phyloP scores from a whole-genome alignment of 2,329 filamentous ascomycete genomes.

The Hymenoscyphus salicellus region DNA sequence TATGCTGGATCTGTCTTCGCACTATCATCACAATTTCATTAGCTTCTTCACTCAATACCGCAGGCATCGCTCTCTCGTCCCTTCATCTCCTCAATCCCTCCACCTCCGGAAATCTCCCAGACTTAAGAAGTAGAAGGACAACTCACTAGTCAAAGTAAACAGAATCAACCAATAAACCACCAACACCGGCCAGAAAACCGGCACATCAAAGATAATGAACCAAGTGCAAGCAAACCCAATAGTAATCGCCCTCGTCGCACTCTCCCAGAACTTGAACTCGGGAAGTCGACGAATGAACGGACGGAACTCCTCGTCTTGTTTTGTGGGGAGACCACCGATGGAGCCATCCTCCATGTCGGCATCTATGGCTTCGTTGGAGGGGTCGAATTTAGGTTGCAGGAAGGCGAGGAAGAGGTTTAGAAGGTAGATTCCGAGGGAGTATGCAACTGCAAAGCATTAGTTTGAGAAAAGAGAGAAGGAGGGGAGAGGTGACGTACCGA shows the following conservation, averaged over 20 bases:
- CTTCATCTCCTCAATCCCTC: too few relatives aligned
- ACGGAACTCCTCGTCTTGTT: constrained; percentile 95
- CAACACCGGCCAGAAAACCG: constrained; percentile 97
- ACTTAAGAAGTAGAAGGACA: constrained; percentile 1
- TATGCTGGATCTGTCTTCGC: constrained; percentile 99
- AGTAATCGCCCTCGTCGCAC: constrained; percentile 79
- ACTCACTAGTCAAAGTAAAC: constrained; percentile 90
- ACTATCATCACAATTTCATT: constrained; percentile 51
- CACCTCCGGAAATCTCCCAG: neutral
- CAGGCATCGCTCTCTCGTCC: neutral
- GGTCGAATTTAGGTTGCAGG: constrained; percentile 97
- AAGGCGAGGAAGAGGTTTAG: constrained; percentile 99
- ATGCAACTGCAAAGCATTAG: constrained; percentile 65
- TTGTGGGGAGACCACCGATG: constrained; percentile 78
- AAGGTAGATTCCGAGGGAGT: constrained; percentile 96
- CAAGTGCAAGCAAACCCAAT: constrained; percentile 87
- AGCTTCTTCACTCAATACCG: constrained; percentile 7
- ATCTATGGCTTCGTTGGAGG: constrained; percentile 84
- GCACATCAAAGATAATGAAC: constrained; percentile 92
- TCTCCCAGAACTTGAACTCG: constrained; percentile 99
- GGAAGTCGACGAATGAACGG: constrained; percentile 94
- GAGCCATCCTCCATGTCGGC: constrained; percentile 95
- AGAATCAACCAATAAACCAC: constrained; percentile 99
- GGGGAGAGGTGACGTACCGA: constrained; percentile 57
- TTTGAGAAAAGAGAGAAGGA: constrained; percentile 11